Evolutionary conservation across 1,284 basidiomycete species (phyloP).

Genomic region (Ustilago shanxiensis): DNA sequence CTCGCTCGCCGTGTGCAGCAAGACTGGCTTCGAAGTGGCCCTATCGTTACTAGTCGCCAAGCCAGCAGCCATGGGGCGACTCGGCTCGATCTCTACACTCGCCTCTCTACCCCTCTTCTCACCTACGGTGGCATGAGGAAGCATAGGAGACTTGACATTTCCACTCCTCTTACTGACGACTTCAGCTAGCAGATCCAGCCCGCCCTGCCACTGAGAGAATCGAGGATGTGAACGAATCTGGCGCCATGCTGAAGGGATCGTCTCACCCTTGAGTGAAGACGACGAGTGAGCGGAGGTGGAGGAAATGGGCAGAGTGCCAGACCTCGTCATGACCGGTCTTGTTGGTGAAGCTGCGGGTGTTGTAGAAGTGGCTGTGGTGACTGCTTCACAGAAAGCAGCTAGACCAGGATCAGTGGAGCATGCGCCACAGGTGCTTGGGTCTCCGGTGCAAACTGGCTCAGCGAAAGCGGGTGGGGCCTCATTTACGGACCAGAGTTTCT

Average conservation of each 20-base stretch:
- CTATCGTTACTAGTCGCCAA: slow-evolving; percentile 36
- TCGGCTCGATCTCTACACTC: slow-evolving; percentile 46
- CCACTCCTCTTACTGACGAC: slow-evolving; percentile 59
- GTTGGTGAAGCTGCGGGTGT: slow-evolving; percentile 14
- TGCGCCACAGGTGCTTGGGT: slow-evolving; percentile 54
- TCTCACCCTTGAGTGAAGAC: slow-evolving; percentile 28
- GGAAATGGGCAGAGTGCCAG: slow-evolving; percentile 23
- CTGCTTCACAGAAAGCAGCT: slow-evolving; percentile 57
- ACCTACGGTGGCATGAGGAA: slow-evolving; percentile 4
- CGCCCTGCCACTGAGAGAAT: slow-evolving; percentile 61
- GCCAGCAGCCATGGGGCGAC: slow-evolving; percentile 4
- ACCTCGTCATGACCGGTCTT: slow-evolving; percentile 22
- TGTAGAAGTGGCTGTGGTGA: slow-evolving; percentile 33
- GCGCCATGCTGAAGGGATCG: slow-evolving; percentile 62
- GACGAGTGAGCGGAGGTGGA: slow-evolving; percentile 4
- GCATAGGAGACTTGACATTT: slow-evolving; percentile 42
- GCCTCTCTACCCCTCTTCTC: slow-evolving; percentile 30
- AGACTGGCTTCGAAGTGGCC: slow-evolving; percentile 23
- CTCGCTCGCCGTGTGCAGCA: slow-evolving; percentile 27
- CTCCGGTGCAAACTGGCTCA: slow-evolving; percentile 51
- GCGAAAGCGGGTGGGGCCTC: slow-evolving; percentile 14
- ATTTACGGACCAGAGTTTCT: slow-evolving; percentile 39
- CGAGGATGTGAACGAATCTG: slow-evolving; percentile 66
- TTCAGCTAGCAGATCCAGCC: slow-evolving; percentile 66
- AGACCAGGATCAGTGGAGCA: slow-evolving; percentile 56